Percentiles rank a stretch among this genome's conserved stretches.
Conservation (phyloP, 2,329 filamentous ascomycete species). For the Calycina marina region DNA sequence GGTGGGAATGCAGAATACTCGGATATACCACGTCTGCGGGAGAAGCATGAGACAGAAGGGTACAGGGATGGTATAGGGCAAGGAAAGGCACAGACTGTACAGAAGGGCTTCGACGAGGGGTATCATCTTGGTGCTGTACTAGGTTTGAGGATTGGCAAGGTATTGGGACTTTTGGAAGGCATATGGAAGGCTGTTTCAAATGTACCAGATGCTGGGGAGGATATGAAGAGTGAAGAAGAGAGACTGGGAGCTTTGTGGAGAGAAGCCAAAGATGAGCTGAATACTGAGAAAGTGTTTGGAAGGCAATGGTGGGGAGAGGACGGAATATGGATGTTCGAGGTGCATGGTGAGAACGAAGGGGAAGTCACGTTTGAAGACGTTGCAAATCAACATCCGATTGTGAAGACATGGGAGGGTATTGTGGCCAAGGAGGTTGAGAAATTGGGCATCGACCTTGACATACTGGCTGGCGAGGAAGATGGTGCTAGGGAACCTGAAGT, state of each 20-base stretch:
- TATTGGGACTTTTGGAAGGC: slow-evolving; percentile 67
- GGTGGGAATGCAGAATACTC: slow-evolving; percentile 15
- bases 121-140: slow-evolving; percentile 73
- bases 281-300: slow-evolving; percentile 47
- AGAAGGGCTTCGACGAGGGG: slow-evolving; percentile 83
- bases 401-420: slow-evolving; percentile 43
- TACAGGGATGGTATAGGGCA: slow-evolving; percentile 76
- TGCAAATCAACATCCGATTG: slow-evolving; percentile 51
- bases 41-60: slow-evolving; percentile 47
- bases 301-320: slow-evolving; percentile 52
- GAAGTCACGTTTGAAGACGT: slow-evolving; percentile 45
- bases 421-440: slow-evolving; percentile 28
- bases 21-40: slow-evolving; percentile 20
- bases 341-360: slow-evolving; percentile 27
- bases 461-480: slow-evolving; percentile 12
- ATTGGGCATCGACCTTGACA: slow-evolving; percentile 25
- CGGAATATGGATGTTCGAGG: slow-evolving; percentile 55
- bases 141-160: slow-evolving; percentile 56
- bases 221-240: slow-evolving; percentile 7
- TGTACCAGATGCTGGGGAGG: slow-evolving; percentile 11
- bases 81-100: slow-evolving; percentile 64
- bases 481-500: slow-evolving; percentile 5
- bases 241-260: slow-evolving; percentile 25
- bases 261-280: slow-evolving; percentile 43
- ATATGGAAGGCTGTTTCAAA: slow-evolving; percentile 35